Conservation (phyloP, 495 filamentous ascomycete genomes). For the Penicillium turbatum region DNA sequence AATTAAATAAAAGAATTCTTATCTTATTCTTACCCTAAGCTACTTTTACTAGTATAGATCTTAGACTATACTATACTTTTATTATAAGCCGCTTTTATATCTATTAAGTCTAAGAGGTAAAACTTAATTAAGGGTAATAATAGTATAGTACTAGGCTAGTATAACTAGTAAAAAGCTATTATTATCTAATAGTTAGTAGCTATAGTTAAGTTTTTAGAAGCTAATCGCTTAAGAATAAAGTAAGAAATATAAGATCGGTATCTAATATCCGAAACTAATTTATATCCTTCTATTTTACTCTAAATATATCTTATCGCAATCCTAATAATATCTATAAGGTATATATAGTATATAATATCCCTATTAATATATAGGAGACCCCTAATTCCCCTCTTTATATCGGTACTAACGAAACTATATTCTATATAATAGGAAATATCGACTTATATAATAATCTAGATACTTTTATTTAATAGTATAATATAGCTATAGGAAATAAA, state of each 20-base stretch:
- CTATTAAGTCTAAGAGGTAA: not conserved
- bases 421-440: not conserved
- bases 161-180: not conserved
- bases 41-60: not conserved
- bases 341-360: not conserved
- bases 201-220: not conserved
- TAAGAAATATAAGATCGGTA: not conserved
- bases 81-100: not conserved
- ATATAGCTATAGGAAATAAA: not conserved
- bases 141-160: too few relatives aligned
- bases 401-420: not conserved
- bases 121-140: too few relatives aligned
- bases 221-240: not conserved
- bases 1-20: too few relatives aligned
- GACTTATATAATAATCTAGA: not conserved
- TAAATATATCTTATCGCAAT: not conserved
- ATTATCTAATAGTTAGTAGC: too few relatives aligned
- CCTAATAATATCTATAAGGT: too few relatives aligned
- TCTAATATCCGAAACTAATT: not conserved
- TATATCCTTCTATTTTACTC: not conserved
- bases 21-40: too few relatives aligned
- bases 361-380: not conserved
- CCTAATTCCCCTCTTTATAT: not conserved
- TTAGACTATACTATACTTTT: not conserved
- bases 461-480: not conserved